Evolutionary conservation across 768 basidiomycete species (phyloP), one percentile per base, ranked within the genome.

Genomic region (Agaricus blazei): DNA sequence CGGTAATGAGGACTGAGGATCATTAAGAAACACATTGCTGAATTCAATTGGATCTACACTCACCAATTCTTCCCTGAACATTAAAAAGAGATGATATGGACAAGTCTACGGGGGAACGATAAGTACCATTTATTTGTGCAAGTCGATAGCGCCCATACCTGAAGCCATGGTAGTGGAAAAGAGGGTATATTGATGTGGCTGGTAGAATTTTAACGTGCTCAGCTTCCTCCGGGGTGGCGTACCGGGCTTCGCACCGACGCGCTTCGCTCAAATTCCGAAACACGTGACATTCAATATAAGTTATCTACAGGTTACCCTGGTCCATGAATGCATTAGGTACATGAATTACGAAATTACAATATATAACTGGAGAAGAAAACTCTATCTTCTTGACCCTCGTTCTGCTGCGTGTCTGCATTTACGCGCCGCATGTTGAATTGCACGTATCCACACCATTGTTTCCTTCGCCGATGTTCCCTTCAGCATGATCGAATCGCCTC

Each of bases 1-100:
- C 92, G 1, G 90, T 93, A 19, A 92, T 80, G 46, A 92, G 81
- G 48, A 87, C 88, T 87, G 34, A 48, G 27, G 9, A 29, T 15
- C 12, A 12, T 46, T 23, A 28, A 48, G 15, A 48, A 9, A 8
- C n/a, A 19, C 46, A 9, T 48, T 29, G 3, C 28, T 29, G 11
- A 15, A 29, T 14, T 31, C 27, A 27, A 28, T 29, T n/a, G 19
- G 11, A 28, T 12, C 3, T 23, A 29, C 9, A 15, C 27, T 34
- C 27, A 53, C 57, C 57, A 27, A 56, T 59, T 48, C 59, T 62
- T 11, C 56, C 60, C 45, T 58, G 38, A n/a, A 62, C 60, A n/a
- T 59, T 57, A 53, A 62, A 62, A 45, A 62, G 56, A 29, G 51
- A 54, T n/a, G 58, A 75, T 65, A 80, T 65, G 37, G 73, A 73